Evolutionary conservation across 2,329 filamentous ascomycete genomes (phyloP).

Genomic region (Hysterium pulicare): DNA sequence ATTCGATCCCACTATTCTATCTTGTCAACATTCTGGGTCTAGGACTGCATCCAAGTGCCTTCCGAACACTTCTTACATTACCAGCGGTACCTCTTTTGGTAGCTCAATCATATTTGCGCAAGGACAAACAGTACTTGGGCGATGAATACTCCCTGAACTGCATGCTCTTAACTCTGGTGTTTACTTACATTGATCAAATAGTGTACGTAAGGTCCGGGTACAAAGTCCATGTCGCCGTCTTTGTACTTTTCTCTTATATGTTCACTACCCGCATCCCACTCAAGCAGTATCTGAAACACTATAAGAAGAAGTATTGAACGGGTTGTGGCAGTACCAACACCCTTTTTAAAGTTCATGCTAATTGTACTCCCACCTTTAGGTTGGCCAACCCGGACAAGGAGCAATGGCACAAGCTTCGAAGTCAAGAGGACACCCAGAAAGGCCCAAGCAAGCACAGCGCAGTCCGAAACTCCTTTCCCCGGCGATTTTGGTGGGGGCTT

Average conservation of each 20-base stretch:
- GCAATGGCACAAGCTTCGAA: slow-evolving; percentile 20
- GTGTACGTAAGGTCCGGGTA: too few relatives aligned
- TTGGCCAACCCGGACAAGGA: slow-evolving; percentile 22
- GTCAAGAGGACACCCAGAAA: slow-evolving; percentile 1
- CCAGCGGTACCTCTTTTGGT: slow-evolving; percentile 15
- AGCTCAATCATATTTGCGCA: slow-evolving; percentile 16
- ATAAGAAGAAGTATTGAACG: too few relatives aligned
- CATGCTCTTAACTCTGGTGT: slow-evolving; percentile 1
- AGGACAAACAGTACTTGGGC: slow-evolving; percentile 14
- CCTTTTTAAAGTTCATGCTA: too few relatives aligned
- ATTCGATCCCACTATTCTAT: slow-evolving; percentile 15
- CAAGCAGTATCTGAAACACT: too few relatives aligned
- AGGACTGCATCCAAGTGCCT: slow-evolving; percentile 10
- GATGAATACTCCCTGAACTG: slow-evolving; percentile 14
- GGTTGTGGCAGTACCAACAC: too few relatives aligned
- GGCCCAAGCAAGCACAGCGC: slow-evolving; percentile 1
- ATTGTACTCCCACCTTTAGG: too few relatives aligned
- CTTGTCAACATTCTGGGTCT: slow-evolving; percentile 15
- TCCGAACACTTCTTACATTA: slow-evolving; percentile 6
- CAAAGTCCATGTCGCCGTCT: too few relatives aligned
- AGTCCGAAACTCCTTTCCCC: slow-evolving; percentile 8
- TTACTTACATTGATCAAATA: slow-evolving; percentile 20
- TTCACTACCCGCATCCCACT: too few relatives aligned
- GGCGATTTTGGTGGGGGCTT: slow-evolving; percentile 20
- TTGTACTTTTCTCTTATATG: too few relatives aligned